Evolutionary conservation across 495 filamentous ascomycete species (phyloP).

Genomic region (Amniculicola lignicola): DNA sequence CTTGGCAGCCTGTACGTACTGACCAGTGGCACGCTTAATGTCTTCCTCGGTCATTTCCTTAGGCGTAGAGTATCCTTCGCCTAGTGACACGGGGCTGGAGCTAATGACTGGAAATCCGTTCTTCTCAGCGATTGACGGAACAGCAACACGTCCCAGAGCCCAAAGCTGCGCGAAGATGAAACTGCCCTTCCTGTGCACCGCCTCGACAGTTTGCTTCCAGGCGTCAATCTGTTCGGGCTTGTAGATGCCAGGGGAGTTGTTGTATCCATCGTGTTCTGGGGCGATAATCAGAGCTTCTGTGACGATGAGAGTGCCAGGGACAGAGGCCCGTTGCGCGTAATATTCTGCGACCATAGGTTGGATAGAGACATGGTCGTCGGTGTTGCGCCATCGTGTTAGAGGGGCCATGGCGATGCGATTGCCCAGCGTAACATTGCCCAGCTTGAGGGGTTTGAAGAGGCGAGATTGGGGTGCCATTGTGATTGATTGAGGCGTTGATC

Average conservation of each 20-base stretch:
- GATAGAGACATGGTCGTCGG: constrained; percentile 45
- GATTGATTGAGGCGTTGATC: too few species aligned
- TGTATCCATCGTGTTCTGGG: constrained; percentile 49
- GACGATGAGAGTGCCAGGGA: constrained; percentile 61
- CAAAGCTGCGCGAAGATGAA: constrained; percentile 68
- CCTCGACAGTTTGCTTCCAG: constrained; percentile 62
- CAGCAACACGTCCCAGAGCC: constrained; percentile 59
- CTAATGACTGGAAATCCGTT: constrained; percentile 45
- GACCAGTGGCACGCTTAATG: constrained; percentile 54
- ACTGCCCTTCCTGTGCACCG: constrained; percentile 62
- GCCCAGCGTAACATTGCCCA: constrained; percentile 25
- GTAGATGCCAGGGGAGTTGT: constrained; percentile 63
- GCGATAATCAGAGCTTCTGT: constrained; percentile 66
- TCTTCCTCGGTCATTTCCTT: constrained; percentile 54
- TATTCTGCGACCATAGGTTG: constrained; percentile 53
- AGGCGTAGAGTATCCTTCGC: constrained; percentile 44
- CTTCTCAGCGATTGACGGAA: constrained; percentile 42
- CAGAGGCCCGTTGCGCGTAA: constrained; percentile 59
- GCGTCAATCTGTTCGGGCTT: constrained; percentile 56
- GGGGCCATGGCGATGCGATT: constrained; percentile 42
- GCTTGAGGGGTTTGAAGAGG: constrained; percentile 27
- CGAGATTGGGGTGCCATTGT: background rate
- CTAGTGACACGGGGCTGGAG: constrained; percentile 49
- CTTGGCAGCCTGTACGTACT: constrained; percentile 59
- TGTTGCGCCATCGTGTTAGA: constrained; percentile 48